Base-by-base conservation (phyloP, 2,329 filamentous ascomycete genomes). In the Aspergillus carbonarius region DNA sequence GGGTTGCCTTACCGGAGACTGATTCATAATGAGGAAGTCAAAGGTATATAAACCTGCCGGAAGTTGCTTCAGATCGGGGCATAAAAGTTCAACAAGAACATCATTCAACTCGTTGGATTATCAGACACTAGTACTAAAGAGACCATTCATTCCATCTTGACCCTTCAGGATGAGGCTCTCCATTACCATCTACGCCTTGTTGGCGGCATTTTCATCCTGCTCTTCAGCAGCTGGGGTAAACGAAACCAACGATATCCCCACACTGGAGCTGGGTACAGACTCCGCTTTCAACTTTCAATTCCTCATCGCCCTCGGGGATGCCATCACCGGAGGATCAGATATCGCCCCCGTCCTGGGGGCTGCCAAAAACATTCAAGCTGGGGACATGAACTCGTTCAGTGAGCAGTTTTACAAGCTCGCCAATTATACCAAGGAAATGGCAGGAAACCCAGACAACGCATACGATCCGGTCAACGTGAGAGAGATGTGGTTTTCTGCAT, bases 331-430 rank as follows among this genome's bases (percentile, higher is more conserved):
- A 17, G 65, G 62, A n/a, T 44, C 53, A 10, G 65, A 64, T 50
- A 60, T 67, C 13, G 60, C 25, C 0, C 61, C 63, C n/a, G 47
- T 66, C 18, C 60, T 68, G 6, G 60, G 60, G 20, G 63, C 56
- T 6, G 64, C 64, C 20, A 61, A 63, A 51, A 47, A 61, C 10
- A 60, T 68, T 40, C 54, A 58, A 52, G 50, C 60, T 12, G 62
- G 63, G 5, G 58, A 67, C 40, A 59, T 67, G 46, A 35, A 39
- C 10, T 50, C 40, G 8, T 69, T 58, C 54, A 56, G 53, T 35
- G 10, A 59, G 25, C 52, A 54, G 15, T 69, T 35, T 15, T 35
- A 35, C 34, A 10, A 13, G 4, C 34, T 35, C 34, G 34, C 34
- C 34, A 35, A 35, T 63, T 52, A 60, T 5, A 62, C 62, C 15